Base-by-base conservation (phyloP, 345 rosid species). In the Sonneratia alba region DNA sequence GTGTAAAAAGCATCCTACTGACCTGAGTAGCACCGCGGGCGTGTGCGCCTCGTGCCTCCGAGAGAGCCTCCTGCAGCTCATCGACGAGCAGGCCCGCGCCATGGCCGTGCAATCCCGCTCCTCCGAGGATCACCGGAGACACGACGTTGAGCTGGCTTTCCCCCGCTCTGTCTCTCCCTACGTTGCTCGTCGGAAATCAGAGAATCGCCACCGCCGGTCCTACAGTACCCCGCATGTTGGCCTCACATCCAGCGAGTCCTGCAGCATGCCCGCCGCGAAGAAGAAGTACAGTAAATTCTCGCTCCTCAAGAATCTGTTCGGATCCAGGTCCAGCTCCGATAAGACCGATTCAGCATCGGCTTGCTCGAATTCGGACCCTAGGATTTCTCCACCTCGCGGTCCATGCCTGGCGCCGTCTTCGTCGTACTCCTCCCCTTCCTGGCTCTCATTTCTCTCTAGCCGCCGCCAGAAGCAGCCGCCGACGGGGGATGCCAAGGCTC, bases 11-110 rank as follows among this genome's bases (percentile, higher is more conserved):
- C 97, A 93, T 70, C 80, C 67, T 38, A 43, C 79, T 66, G 98
- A 93, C 85, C 78, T 49, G 64, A 89, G 85, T 73, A 83, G 90
- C 80, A 66, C 68, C 76, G 88, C 78, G 65, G 97, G 98, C 77
- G 96, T 93, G 70, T 93, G 97, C 74, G 86, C 97, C 71, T 79
- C 98, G 36, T 93, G 98, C 73, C 98, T 93, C 83, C 89, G 89
- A 0, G 89, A 91, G 57, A 87, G 92, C 42, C 91, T 93, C 34
- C 38, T 77, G 4, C 70, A 72, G 0, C 74, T 89, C 69, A 76
- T 90, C 67, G 87, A 77, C 69, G 85, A 87, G 18, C 88, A 84
- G 75, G 74, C 80, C 34, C 86, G 62, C 13, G 70, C 75, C 0
- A 11, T 3, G 16, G 45, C 63, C 32, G 10, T 27, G 61, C 74